phyloP scores from a whole-genome alignment of 139 green algal genomes.

The Ettlia oleoabundans region DNA sequence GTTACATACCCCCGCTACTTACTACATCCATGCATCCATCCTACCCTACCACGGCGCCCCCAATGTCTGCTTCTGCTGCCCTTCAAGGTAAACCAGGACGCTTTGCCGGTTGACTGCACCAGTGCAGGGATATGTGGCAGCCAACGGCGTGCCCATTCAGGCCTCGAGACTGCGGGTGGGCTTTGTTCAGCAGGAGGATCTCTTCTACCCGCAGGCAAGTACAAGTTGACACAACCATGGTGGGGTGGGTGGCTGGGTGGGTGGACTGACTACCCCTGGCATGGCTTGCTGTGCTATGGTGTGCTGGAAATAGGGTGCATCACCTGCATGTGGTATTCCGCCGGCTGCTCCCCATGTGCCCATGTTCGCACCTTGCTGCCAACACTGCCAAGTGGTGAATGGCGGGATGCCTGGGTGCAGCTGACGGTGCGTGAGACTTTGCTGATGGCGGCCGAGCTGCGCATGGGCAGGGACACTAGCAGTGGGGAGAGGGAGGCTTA shows the following conservation, averaged over 20 bases:
- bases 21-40: too few relatives aligned
- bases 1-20: not conserved
- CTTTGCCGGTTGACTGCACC: too few relatives aligned
- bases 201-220: slow-evolving; percentile 85
- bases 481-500: slow-evolving; percentile 37
- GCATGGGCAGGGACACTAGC: slow-evolving; percentile 50
- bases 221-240: too few relatives aligned
- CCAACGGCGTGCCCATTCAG: slow-evolving; percentile 53
- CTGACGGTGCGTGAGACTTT: slow-evolving; percentile 76
- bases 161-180: slow-evolving; percentile 35
- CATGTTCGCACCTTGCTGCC: too few relatives aligned
- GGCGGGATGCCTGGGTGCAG: too few relatives aligned
- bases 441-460: slow-evolving; percentile 76
- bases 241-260: not conserved
- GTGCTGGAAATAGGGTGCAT: too few relatives aligned
- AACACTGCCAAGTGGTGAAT: too few relatives aligned
- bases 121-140: slow-evolving; percentile 32
- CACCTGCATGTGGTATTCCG: not conserved
- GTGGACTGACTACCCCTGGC: too few relatives aligned
- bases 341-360: too few relatives aligned
- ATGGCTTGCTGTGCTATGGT: not conserved
- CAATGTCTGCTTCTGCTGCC: not conserved
- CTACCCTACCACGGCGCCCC: too few relatives aligned
- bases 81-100: too few relatives aligned
- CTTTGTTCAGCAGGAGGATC: slow-evolving; percentile 94